Base-by-base conservation (phyloP, 1,284 basidiomycete species). In the Inonotus obliquus region DNA sequence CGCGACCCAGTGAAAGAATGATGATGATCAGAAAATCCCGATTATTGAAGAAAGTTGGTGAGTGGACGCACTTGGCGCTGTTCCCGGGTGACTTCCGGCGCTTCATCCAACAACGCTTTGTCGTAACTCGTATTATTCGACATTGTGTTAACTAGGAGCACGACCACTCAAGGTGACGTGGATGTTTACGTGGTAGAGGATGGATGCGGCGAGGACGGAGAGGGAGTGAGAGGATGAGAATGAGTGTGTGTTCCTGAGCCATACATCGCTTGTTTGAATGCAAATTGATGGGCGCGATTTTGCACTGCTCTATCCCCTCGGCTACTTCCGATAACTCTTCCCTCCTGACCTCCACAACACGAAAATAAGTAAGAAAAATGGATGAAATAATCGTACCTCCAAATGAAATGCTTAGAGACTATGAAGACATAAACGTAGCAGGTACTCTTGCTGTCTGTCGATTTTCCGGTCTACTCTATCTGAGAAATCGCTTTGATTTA, bases 371-470 rank as follows among this genome's bases (percentile, higher is more conserved):
- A 41, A 41, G 2, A 29, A 27, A 14, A 48, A 32, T 57, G 60
- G 59, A 57, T 4, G 27, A 25, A 57, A 49, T 60, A 9, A 62
- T 71, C 1, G 60, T 81, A 5, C 69, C 73, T 2, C 76, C 77
- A 0, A 70, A 76, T 32, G 73, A 74, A 37, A 73, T 82, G 69
- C 70, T 82, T 14, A 65, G 68, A 11, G 61, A 71, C 54, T 75
- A 77, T 47, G 71, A 78, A 32, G 71, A 69, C 3, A 71, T 80
- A 49, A 81, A 82, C 57, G 72, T 80, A 35, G 74, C 79, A 11
- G 75, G 75, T 62, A 44, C n/a, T 51, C 13, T 57, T 25, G 17
- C 10, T 37, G 13, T 52, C 19, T n/a, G 13, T n/a, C 21, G 25
- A 49, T 25, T 29, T 49, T 54, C 29, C 9, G 9, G 11, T 27